Evolutionary conservation across 2,329 filamentous ascomycete species (phyloP).

Genomic region (Nannizziopsis barbatae): DNA sequence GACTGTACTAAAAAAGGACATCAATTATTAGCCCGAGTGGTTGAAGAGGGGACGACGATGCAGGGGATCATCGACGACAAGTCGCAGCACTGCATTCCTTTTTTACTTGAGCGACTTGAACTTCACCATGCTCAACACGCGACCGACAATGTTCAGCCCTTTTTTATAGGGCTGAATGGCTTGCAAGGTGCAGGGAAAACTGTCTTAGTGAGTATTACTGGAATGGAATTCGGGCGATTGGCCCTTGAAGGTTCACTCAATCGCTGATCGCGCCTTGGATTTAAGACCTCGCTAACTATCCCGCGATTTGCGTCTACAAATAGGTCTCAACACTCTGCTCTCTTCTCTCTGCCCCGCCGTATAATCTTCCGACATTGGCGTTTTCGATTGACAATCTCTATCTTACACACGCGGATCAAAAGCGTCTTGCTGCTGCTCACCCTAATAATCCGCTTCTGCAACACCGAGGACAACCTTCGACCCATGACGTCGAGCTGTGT

Average conservation of each 20-base stretch:
- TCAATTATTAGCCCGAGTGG: background rate
- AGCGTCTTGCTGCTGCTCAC: constrained; percentile 52
- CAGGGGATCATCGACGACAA: constrained; percentile 62
- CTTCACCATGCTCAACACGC: constrained; percentile 38
- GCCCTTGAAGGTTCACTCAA: background rate
- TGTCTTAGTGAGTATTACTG: constrained; percentile 52
- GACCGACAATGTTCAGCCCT: constrained; percentile 44
- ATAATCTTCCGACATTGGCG: constrained; percentile 55
- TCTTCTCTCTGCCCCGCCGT: constrained; percentile 46
- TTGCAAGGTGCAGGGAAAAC: constrained; percentile 90
- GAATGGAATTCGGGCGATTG: background rate
- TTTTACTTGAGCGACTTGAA: constrained; percentile 54
- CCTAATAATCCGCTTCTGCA: constrained; percentile 65
- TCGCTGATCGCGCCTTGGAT: background rate
- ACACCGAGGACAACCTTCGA: constrained; percentile 71
- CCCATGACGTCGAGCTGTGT: constrained; percentile 64
- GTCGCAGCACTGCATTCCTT: constrained; percentile 63
- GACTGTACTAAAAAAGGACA: background rate
- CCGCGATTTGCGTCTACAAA: background rate
- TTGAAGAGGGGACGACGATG: background rate
- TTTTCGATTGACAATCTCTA: constrained; percentile 88
- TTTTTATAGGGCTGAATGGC: constrained; percentile 81
- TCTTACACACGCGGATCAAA: constrained; percentile 58
- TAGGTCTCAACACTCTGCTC: constrained; percentile 52
- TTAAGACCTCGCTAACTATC: constrained; percentile 1